Conservation (phyloP, 179 eudicot species). For the Silene coronaria region DNA sequence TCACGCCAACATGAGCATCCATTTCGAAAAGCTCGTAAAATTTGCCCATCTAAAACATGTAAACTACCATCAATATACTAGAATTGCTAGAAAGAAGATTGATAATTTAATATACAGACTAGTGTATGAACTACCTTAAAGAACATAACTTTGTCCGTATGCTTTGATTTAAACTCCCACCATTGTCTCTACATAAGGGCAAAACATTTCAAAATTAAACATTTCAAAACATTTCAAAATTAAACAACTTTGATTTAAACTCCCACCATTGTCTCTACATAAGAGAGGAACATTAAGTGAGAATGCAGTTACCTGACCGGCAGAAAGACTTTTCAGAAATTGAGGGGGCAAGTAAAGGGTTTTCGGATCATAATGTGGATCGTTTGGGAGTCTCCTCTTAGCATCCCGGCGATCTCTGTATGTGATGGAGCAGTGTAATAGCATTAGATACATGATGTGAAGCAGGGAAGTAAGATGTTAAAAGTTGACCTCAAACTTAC, state of each 20-base stretch:
- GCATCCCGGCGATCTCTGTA: conserved; percentile 75
- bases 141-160: conserved; percentile 97
- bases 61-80: conserved; percentile 1
- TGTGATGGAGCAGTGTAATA: too few relatives aligned
- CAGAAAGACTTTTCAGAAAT: conserved; percentile 55
- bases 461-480: neutral
- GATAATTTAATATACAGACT: conserved; percentile 1
- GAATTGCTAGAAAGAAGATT: neutral
- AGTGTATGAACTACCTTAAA: conserved; percentile 56
- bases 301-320: conserved; percentile 62
- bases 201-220: conserved; percentile 15
- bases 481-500: conserved; percentile 40
- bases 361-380: conserved; percentile 68
- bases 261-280: conserved; percentile 99
- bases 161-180: conserved; percentile 98
- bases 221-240: too few relatives aligned
- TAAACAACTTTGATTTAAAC: conserved; percentile 84
- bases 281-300: conserved; percentile 10
- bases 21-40: conserved; percentile 95
- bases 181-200: conserved; percentile 72
- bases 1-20: conserved; percentile 96
- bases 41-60: conserved; percentile 76
- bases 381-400: conserved; percentile 59
- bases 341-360: conserved; percentile 78
- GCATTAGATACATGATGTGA: too few relatives aligned